A percentile compares a stretch with the other conserved stretches of the same genome.
phyloP scores from a whole-genome alignment of 352 stramenopile genomes.

The Phytophthora rubi region DNA sequence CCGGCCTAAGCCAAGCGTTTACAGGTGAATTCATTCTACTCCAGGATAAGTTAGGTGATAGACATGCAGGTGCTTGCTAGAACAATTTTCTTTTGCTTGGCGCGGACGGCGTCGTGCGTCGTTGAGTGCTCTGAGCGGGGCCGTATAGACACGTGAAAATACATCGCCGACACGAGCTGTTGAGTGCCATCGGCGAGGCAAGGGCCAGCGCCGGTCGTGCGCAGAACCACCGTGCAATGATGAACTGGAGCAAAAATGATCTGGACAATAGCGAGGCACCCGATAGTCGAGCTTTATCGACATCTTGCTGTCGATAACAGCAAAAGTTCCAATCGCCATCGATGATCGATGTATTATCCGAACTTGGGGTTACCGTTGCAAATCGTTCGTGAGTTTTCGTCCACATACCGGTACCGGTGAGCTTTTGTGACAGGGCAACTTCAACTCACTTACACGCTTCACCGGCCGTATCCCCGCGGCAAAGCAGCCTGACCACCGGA shows the following conservation, averaged over 20 bases:
- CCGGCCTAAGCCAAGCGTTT: background rate
- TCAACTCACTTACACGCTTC: background rate
- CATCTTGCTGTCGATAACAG: too few relatives aligned
- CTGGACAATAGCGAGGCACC: background rate
- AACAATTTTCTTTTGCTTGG: conserved; percentile 9
- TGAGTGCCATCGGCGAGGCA: conserved; percentile 6
- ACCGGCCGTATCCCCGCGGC: too few relatives aligned
- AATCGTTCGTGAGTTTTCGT: conserved; percentile 5
- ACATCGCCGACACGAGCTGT: conserved; percentile 18
- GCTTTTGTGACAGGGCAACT: background rate
- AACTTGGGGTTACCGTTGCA: background rate
- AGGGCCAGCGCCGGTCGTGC: background rate
- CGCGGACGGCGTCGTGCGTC: background rate
- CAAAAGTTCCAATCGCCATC: too few relatives aligned
- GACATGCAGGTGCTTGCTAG: conserved; percentile 16
- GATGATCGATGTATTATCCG: too few relatives aligned
- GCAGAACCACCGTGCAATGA: too few relatives aligned
- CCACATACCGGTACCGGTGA: background rate
- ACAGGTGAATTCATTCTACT: background rate
- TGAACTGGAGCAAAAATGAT: too few relatives aligned
- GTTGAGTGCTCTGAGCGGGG: background rate
- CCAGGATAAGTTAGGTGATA: conserved; percentile 2
- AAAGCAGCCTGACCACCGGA: background rate
- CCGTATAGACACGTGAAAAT: conserved; percentile 10
- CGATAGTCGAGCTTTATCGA: background rate